These are phyloP conservation scores for Rosa lucieae DNA, from an alignment of 306 rosid species.

Conservation along the genomic window DNA sequence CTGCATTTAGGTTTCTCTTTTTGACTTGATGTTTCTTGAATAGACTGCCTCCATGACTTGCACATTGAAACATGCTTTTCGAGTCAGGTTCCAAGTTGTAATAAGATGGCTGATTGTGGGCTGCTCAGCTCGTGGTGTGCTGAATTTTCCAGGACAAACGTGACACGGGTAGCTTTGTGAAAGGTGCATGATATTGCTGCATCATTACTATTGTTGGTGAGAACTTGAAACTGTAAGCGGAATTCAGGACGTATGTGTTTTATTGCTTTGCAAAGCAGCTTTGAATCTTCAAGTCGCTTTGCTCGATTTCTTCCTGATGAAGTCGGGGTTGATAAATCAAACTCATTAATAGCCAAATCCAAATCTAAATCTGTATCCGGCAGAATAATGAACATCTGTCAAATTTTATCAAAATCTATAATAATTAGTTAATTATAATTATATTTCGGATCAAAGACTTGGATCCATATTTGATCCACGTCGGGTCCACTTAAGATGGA, in stretches of 20 bases:
- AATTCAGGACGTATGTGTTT: background rate
- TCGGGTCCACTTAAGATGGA: no score
- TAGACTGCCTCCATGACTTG: background rate
- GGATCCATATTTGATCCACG: no score
- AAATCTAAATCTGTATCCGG: no score
- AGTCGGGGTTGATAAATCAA: no score
- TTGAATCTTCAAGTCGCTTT: background rate
- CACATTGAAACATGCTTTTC: background rate
- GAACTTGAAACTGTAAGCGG: background rate
- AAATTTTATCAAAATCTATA: no score
- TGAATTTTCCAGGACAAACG: background rate
- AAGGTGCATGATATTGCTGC: background rate
- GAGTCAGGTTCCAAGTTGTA: background rate
- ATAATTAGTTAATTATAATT: no score
- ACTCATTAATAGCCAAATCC: no score
- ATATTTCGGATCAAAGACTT: no score
- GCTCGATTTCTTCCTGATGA: no score
- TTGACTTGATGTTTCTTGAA: background rate
- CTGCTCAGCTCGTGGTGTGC: background rate
- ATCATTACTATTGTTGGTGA: background rate
- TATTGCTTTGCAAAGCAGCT: background rate
- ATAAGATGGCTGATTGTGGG: background rate
- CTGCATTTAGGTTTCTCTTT: constrained; percentile 2
- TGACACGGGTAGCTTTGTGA: background rate
- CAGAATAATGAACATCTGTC: no score